Conservation (phyloP, 306 rosid genomes). For the Medicago arabica region DNA sequence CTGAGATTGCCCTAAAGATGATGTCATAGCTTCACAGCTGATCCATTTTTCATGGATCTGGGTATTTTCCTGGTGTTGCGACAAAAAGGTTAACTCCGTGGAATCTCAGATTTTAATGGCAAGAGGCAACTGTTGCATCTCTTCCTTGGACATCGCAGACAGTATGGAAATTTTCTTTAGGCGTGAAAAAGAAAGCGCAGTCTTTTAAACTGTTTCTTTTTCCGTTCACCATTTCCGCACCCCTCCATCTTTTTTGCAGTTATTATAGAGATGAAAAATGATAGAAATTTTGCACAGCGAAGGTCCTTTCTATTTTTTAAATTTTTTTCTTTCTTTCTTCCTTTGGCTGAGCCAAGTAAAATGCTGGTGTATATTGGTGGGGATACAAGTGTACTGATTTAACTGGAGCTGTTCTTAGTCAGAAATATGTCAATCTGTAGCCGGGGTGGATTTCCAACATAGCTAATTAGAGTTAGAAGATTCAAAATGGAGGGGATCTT, state of each 20-base stretch:
- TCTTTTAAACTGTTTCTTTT: slow-evolving; percentile 40
- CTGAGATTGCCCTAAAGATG: slow-evolving; percentile 43
- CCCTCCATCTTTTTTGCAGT: slow-evolving; percentile 25
- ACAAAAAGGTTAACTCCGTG: slow-evolving; percentile 51
- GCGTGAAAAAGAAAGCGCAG: slow-evolving; percentile 37
- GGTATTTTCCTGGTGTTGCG: slow-evolving; percentile 38
- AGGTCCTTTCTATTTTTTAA: slow-evolving; percentile 52
- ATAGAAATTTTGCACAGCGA: slow-evolving; percentile 66
- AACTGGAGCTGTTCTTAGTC: slow-evolving; percentile 60
- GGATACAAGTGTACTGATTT: slow-evolving; percentile 66
- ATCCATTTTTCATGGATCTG: slow-evolving; percentile 64
- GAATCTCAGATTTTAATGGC: slow-evolving; percentile 47
- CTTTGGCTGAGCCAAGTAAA: slow-evolving; percentile 45
- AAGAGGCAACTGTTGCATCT: slow-evolving; percentile 41
- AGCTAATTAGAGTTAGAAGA: slow-evolving; percentile 30
- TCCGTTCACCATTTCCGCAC: slow-evolving; percentile 31
- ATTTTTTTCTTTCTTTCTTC: slow-evolving; percentile 40
- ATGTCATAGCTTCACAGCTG: slow-evolving; percentile 54
- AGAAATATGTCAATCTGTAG: slow-evolving; percentile 59
- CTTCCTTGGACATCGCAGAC: slow-evolving; percentile 48
- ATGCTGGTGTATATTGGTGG: slow-evolving; percentile 77
- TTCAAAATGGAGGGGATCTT: no score
- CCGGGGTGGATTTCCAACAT: slow-evolving; percentile 76
- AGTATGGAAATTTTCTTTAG: slow-evolving; percentile 53
- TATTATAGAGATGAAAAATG: slow-evolving; percentile 51